A percentile compares a stretch with the other conserved stretches of the same genome.
phyloP scores from a whole-genome alignment of 441 rosid genomes.

The Bruguiera hainesii region DNA sequence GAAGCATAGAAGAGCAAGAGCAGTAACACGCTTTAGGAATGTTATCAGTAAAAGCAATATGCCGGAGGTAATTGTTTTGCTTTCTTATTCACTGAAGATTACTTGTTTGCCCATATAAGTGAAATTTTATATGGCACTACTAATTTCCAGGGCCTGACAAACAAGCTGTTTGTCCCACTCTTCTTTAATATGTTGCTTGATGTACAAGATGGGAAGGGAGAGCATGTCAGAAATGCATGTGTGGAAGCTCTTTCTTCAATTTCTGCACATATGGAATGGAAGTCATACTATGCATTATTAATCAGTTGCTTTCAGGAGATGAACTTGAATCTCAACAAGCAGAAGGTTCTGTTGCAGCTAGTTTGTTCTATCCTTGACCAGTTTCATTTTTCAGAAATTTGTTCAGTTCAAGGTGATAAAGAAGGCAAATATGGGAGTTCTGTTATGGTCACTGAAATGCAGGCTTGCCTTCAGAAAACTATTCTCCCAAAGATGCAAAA shows the following conservation, averaged over 20 bases:
- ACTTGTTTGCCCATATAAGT: conserved; percentile 17
- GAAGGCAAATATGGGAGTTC: conserved; percentile 19
- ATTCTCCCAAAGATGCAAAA: conserved; percentile 75
- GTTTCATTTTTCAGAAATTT: conserved; percentile 55
- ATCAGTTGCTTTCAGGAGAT: conserved; percentile 76
- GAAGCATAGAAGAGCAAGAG: conserved; percentile 82
- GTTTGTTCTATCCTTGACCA: conserved; percentile 76
- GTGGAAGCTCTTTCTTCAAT: conserved; percentile 74
- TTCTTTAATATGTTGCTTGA: conserved; percentile 85
- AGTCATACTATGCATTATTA: conserved; percentile 63
- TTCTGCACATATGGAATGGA: conserved; percentile 77
- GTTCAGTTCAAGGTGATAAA: conserved; percentile 35
- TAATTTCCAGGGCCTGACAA: conserved; percentile 62
- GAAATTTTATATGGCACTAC: conserved; percentile 27
- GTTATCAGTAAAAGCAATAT: conserved; percentile 41
- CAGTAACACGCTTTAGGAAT: conserved; percentile 58
- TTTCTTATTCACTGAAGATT: not conserved
- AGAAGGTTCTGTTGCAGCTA: conserved; percentile 63
- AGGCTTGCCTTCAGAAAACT: conserved; percentile 52
- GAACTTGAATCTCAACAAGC: conserved; percentile 54
- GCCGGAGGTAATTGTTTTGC: conserved; percentile 50
- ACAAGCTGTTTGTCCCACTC: conserved; percentile 73
- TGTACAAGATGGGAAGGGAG: conserved; percentile 65
- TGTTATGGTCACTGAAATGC: conserved; percentile 38
- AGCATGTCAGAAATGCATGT: conserved; percentile 68